Evolutionary conservation across 306 rosid species (phyloP), one percentile per base, ranked within the genome.

Genomic region (Phaseolus lunatus): DNA sequence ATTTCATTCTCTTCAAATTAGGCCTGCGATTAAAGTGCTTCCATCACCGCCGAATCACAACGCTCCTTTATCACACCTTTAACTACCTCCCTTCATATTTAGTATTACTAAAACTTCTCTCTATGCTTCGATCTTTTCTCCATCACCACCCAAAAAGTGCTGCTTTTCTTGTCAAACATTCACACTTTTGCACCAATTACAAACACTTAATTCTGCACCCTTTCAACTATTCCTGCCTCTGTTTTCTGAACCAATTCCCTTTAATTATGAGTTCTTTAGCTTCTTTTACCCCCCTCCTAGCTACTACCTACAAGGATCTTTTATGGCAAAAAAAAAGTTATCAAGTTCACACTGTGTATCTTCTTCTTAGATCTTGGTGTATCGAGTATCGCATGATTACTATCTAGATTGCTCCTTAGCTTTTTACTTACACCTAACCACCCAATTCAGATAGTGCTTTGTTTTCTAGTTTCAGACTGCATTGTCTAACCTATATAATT

Each of bases 61-160:
- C 27, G 64, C 52, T 71, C 18, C 63, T 70, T 84, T 78, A 35
- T 84, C 73, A 35, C 81, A 84, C 78, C 31, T 31, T 61, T 31
- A 57, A 29, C 11, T 10, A 56, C 9, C 58, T 73, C 72, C 44
- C 9, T 39, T 39, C 44, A 39, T 18, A 47, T 24, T 65, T 39
- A 39, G 49, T 57, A 23, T 54, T 15, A 53, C 61, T 45, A 39
- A 12, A 64, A 65, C 12, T 24, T 62, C n/a, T 52, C 0, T 33
- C 13, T 20, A 23, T 45, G 9, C 54, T 81, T 85, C 85, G 81
- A 61, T 81, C 78, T 73, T n/a, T 52, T 73, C 47, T 82, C 77
- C 70, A 12, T 68, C 76, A 9, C 83, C 81, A 69, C 78, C 70
- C 67, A 64, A 61, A 50, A 83, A 79, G 81, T 69, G 59, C 59